Evolutionary conservation across 441 rosid species (phyloP), one percentile per base, ranked within the genome.

Genomic region (Omphalea diandra): DNA sequence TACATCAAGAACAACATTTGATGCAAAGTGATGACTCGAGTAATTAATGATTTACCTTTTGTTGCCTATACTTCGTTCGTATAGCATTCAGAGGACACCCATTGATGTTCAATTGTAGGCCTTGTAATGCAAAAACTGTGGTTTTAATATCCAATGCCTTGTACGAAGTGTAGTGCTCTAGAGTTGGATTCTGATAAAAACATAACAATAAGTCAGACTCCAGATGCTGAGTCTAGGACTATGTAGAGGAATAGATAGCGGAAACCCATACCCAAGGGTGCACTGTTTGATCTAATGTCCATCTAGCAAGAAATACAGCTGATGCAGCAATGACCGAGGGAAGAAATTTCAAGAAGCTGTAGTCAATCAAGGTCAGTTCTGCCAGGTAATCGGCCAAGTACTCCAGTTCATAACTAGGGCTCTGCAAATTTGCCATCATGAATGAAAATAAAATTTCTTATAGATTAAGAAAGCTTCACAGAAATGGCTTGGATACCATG

Each of bases 251-350:
- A 50, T 55, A 44, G 58, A 68, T 43, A 40, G 54, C 38, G 46
- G 41, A 43, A 75, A 73, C 57, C 59, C 85, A 44, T 72, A 91
- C 97, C 97, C 97, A 91, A 18, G 97, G 97, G 73, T 87, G 80
- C 68, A 63, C 84, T 31, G 85, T 80, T 63, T 84, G 95, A 68
- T 85, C 76, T 66, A 91, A 83, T 18, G 95, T 89, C 97, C 97
- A 91, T 82, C 86, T 75, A 24, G 95, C 93, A 10, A 91, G 83
- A 82, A 91, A 83, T 71, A 91, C 93, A 49, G 93, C 87, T 68
- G 97, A 86, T 27, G 97, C 97, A 47, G 97, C 97, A 76, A 80
- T 70, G 57, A 84, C 71, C 38, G 97, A 91, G 65, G 97, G 97
- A 50, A 86, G 80, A 79, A 82, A 86, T 68, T 75, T 82, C 63